Evolutionary conservation across 1,284 basidiomycete species (phyloP).

Genomic region (Calocybe gambosa): DNA sequence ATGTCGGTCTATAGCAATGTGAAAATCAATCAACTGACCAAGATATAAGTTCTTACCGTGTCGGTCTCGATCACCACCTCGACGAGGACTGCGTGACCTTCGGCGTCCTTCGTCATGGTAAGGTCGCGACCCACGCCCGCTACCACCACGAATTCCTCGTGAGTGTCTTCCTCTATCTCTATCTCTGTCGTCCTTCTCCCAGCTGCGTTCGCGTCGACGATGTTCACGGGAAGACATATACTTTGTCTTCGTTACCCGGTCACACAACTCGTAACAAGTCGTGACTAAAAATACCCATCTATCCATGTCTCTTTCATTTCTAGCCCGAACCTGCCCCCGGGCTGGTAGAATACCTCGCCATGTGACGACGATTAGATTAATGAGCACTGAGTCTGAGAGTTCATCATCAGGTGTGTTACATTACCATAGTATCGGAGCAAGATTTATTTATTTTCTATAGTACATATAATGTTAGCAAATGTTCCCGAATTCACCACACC

Average conservation of each 20-base stretch:
- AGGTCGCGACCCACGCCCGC: constrained; percentile 28
- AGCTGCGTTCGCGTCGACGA: constrained; percentile 59
- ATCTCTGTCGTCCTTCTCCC: constrained; percentile 55
- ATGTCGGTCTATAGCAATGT: constrained; percentile 11
- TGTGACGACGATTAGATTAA: neutral
- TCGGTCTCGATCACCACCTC: constrained; percentile 40
- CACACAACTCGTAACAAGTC: constrained; percentile 1
- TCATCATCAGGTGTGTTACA: neutral
- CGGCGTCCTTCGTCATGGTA: constrained; percentile 43
- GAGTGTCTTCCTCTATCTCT: constrained; percentile 29
- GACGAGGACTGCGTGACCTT: constrained; percentile 62
- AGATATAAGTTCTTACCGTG: constrained; percentile 18
- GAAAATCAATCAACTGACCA: neutral
- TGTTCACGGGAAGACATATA: constrained; percentile 47
- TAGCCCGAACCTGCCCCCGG: neutral
- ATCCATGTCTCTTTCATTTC: constrained; percentile 10
- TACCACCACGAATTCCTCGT: constrained; percentile 23
- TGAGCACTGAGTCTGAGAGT: neutral
- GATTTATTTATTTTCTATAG: constrained; percentile 8
- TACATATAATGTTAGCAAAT: constrained; percentile 39
- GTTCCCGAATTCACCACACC: constrained; percentile 49
- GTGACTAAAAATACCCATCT: constrained; percentile 10
- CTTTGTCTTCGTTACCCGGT: constrained; percentile 13
- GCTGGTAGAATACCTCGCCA: constrained; percentile 1
- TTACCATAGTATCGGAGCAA: constrained; percentile 8